A percentile compares a stretch with the other conserved stretches of the same genome.
phyloP scores from a whole-genome alignment of 2,329 filamentous ascomycete genomes.

The Exophiala viscosa region DNA sequence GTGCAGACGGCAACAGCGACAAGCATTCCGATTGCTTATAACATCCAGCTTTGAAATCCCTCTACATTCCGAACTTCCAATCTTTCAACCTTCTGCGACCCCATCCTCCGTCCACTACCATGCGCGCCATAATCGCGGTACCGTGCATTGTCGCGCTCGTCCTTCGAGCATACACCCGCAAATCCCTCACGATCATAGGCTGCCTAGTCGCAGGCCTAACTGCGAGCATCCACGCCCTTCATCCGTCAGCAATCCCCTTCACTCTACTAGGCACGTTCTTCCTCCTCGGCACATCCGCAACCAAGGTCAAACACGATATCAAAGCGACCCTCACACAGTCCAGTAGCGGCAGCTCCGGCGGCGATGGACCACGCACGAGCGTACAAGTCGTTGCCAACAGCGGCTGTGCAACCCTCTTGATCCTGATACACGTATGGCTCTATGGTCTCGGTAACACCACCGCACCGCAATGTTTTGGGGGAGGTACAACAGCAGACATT shows the following conservation, averaged over 20 bases:
- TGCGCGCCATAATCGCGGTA: conserved; percentile 44
- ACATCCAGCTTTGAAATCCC: too few relatives aligned
- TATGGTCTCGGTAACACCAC: conserved; percentile 2
- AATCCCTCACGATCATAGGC: conserved; percentile 74
- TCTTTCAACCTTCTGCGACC: too few relatives aligned
- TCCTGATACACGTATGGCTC: conserved; percentile 34
- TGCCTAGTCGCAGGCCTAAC: conserved; percentile 69
- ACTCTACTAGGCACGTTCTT: conserved; percentile 80
- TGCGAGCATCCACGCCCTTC: conserved; percentile 76
- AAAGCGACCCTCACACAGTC: conserved; percentile 79
- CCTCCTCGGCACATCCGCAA: conserved; percentile 75
- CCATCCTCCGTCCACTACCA: conserved; percentile 19
- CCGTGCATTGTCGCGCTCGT: conserved; percentile 56
- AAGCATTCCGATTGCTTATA: too few relatives aligned
- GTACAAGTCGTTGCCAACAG: conserved; percentile 91
- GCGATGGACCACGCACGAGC: conserved; percentile 78
- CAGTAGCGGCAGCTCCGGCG: conserved; percentile 64
- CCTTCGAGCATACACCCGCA: conserved; percentile 65
- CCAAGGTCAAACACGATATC: conserved; percentile 82
- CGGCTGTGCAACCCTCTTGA: conserved; percentile 66
- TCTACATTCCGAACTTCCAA: too few relatives aligned
- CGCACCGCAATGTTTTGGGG: conserved; percentile 4
- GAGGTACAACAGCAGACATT: conserved; percentile 43
- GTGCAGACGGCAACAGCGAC: too few relatives aligned
- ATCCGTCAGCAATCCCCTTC: conserved; percentile 94